These are phyloP conservation scores for Aspergillus neoniger DNA, from an alignment of 2,329 filamentous ascomycete genomes.

Conservation along the genomic window DNA sequence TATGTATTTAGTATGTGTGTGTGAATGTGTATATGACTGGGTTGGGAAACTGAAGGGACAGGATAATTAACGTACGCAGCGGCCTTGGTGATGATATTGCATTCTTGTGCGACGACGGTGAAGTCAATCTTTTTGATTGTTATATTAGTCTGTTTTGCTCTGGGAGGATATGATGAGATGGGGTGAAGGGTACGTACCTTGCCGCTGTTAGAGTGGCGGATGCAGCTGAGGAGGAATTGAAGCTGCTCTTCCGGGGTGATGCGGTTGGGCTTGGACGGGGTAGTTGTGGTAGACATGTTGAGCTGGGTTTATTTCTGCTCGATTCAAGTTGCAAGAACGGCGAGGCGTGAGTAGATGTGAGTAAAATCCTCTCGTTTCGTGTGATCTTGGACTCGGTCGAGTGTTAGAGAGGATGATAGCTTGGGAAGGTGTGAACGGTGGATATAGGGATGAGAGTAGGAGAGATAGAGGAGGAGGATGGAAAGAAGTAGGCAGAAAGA, in stretches of 20 bases:
- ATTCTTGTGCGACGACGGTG: constrained; percentile 63
- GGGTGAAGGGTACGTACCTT: constrained; percentile 50
- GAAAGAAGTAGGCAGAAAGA: no score
- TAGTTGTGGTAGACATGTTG: background rate
- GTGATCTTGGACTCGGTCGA: no score
- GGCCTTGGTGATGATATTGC: constrained; percentile 63
- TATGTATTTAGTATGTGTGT: no score
- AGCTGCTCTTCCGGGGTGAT: constrained; percentile 59
- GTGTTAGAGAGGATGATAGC: no score
- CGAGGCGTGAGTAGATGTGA: no score
- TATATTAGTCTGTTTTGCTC: background rate
- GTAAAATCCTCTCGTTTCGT: no score
- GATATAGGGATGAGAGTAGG: no score
- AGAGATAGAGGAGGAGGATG: no score
- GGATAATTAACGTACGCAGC: constrained; percentile 62
- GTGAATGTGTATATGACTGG: no score
- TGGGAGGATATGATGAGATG: background rate
- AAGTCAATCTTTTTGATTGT: constrained; percentile 62
- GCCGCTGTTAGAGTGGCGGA: constrained; percentile 61
- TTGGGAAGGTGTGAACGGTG: no score
- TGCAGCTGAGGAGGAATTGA: constrained; percentile 67
- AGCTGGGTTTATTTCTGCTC: background rate
- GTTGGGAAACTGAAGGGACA: no score
- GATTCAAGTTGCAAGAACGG: no score
- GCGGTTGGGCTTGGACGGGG: constrained; percentile 44